Conservation (phyloP, 2,329 filamentous ascomycete genomes). For the Botrytis byssoidea region DNA sequence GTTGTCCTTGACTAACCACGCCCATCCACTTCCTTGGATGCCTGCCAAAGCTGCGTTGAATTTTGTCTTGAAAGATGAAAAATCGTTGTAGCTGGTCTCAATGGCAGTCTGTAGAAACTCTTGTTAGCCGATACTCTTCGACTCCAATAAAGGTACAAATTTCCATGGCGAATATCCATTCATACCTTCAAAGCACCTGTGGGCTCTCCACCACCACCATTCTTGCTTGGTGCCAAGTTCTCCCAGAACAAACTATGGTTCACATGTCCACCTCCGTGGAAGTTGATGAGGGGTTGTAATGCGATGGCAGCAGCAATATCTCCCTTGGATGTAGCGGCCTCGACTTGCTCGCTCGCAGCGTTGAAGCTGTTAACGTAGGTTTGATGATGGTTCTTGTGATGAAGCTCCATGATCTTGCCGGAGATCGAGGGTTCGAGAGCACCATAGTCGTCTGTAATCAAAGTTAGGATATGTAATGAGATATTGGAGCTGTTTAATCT, state of each 20-base stretch:
- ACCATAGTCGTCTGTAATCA: constrained; percentile 79
- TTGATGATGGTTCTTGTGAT: constrained; percentile 92
- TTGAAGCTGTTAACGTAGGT: constrained; percentile 92
- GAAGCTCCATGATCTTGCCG: constrained; percentile 92
- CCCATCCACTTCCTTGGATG: constrained; percentile 60
- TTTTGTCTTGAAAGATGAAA: constrained; percentile 55
- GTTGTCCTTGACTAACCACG: constrained; percentile 56
- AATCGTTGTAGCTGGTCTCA: constrained; percentile 48
- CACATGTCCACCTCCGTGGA: constrained; percentile 66
- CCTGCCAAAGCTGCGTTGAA: constrained; percentile 59
- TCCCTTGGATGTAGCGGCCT: constrained; percentile 52
- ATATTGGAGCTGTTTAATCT: not conserved
- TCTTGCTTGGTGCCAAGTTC: constrained; percentile 64
- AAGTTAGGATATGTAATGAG: constrained; percentile 8
- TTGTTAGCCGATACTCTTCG: not conserved
- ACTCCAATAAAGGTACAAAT: not conserved
- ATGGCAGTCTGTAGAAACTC: constrained; percentile 34
- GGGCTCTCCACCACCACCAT: constrained; percentile 62
- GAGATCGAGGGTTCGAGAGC: constrained; percentile 84
- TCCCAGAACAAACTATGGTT: constrained; percentile 70
- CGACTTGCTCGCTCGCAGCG: constrained; percentile 69
- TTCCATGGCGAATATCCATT: not conserved
- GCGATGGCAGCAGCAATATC: constrained; percentile 54
- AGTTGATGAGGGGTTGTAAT: constrained; percentile 59
- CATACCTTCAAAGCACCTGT: constrained; percentile 47